Conservation (phyloP, 805 yeast genomes). For the Suhomyces vadensis region DNA sequence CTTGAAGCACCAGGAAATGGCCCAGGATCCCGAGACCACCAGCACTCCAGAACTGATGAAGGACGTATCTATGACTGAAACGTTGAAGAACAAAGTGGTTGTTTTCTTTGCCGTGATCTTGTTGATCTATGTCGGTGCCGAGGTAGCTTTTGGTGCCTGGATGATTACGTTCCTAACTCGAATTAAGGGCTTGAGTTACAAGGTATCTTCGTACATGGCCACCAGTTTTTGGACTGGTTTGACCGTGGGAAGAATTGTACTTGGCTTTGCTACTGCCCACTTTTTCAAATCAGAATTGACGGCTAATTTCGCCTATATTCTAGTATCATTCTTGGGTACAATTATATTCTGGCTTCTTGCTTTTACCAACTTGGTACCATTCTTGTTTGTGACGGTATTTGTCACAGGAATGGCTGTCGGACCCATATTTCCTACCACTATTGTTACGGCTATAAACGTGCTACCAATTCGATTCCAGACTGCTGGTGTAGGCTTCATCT, state of each 20-base stretch:
- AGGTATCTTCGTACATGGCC: slow-evolving; percentile 47
- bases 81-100: slow-evolving; percentile 4
- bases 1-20: slow-evolving; percentile 10
- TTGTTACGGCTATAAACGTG: slow-evolving; percentile 60
- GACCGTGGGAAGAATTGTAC: slow-evolving; percentile 47
- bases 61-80: not conserved
- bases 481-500: slow-evolving; percentile 69
- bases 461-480: slow-evolving; percentile 63
- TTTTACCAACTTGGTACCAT: slow-evolving; percentile 21
- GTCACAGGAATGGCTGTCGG: slow-evolving; percentile 52
- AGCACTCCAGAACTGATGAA: slow-evolving; percentile 1
- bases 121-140: slow-evolving; percentile 54
- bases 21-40: not conserved
- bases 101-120: slow-evolving; percentile 37
- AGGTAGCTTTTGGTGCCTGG: slow-evolving; percentile 56
- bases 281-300: slow-evolving; percentile 47
- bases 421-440: slow-evolving; percentile 65
- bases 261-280: slow-evolving; percentile 56
- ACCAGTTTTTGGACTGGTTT: slow-evolving; percentile 54
- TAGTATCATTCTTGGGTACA: slow-evolving; percentile 30
- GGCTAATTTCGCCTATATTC: slow-evolving; percentile 45
- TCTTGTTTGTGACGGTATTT: slow-evolving; percentile 39
- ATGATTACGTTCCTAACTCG: slow-evolving; percentile 47
- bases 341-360: slow-evolving; percentile 34
- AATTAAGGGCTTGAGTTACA: slow-evolving; percentile 37